These are phyloP conservation scores for Diddensiella caesifluorescens DNA, from an alignment of 805 yeast genomes.

Conservation along the genomic window DNA sequence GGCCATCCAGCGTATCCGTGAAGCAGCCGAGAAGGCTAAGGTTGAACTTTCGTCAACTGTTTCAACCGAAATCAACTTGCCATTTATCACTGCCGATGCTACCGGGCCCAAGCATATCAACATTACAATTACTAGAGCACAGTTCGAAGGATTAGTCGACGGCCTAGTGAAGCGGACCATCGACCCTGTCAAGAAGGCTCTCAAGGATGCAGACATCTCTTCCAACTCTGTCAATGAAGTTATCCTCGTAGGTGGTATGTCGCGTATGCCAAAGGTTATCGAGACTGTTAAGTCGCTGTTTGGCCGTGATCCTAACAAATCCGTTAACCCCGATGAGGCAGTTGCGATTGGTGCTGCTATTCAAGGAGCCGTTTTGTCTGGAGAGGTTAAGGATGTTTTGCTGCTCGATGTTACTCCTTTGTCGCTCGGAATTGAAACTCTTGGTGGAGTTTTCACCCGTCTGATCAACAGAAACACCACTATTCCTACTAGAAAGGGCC, in stretches of 20 bases:
- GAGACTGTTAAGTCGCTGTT: slow-evolving; percentile 72
- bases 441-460: slow-evolving; percentile 96
- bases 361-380: slow-evolving; percentile 94
- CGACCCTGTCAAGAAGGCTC: slow-evolving; percentile 73
- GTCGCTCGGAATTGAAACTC: slow-evolving; percentile 93
- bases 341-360: slow-evolving; percentile 97
- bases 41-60: slow-evolving; percentile 74
- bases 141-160: slow-evolving; percentile 61
- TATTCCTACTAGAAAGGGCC: slow-evolving; percentile 94
- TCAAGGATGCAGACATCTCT: slow-evolving; percentile 70
- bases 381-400: slow-evolving; percentile 89
- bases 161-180: slow-evolving; percentile 67
- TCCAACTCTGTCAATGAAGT: slow-evolving; percentile 70
- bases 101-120: slow-evolving; percentile 75
- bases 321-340: slow-evolving; percentile 93
- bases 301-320: slow-evolving; percentile 79
- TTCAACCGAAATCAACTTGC: slow-evolving; percentile 70
- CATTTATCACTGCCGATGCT: slow-evolving; percentile 84
- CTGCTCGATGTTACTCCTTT: slow-evolving; percentile 85
- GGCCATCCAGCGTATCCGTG: slow-evolving; percentile 82
- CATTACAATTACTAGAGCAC: slow-evolving; percentile 61
- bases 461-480: slow-evolving; percentile 91
- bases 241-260: slow-evolving; percentile 86
- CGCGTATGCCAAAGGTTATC: slow-evolving; percentile 84
- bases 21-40: slow-evolving; percentile 87